A percentile compares a stretch with the other conserved stretches of the same genome.
Evolutionary conservation across 1,284 basidiomycete species (phyloP).

Genomic region (Fomitopsis betulina): DNA sequence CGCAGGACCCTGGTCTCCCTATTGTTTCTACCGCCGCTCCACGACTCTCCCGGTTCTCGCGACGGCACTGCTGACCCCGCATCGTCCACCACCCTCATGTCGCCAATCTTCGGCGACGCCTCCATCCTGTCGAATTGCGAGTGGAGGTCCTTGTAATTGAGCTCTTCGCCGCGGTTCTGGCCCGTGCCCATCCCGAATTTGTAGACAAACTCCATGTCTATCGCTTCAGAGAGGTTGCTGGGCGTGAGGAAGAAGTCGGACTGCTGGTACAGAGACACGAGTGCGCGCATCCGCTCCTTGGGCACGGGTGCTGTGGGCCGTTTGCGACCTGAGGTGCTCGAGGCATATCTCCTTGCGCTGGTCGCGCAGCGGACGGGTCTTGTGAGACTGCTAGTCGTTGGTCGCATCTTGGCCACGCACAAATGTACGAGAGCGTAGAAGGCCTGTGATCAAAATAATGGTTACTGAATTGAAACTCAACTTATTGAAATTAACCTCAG

Average conservation of each 20-base stretch:
- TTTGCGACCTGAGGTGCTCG: neutral
- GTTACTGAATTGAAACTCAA: neutral
- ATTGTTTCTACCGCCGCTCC: constrained; percentile 17
- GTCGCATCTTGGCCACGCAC: neutral
- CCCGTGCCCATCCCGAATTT: neutral
- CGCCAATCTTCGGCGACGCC: constrained; percentile 35
- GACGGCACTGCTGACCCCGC: neutral
- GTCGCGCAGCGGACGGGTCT: constrained; percentile 12
- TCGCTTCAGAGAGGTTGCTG: constrained; percentile 58
- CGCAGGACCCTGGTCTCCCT: constrained; percentile 48
- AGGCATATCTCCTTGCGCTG: constrained; percentile 11
- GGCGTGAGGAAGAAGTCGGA: constrained; percentile 59
- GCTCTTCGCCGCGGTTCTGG: constrained; percentile 4
- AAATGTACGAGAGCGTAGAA: neutral
- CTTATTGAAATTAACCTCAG: too few relatives aligned
- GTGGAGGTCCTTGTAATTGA: constrained; percentile 15
- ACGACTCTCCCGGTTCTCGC: constrained; percentile 4
- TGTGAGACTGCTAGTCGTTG: constrained; percentile 9
- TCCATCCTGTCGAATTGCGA: constrained; percentile 22
- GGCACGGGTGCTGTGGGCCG: constrained; percentile 29
- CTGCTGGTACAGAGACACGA: constrained; percentile 71
- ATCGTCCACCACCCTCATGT: neutral
- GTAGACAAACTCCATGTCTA: constrained; percentile 54
- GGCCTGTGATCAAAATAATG: constrained; percentile 15
- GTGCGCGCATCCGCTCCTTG: constrained; percentile 62